Evolutionary conservation across 2,329 filamentous ascomycete genomes (phyloP).

Genomic region (Claviceps lovelessii): DNA sequence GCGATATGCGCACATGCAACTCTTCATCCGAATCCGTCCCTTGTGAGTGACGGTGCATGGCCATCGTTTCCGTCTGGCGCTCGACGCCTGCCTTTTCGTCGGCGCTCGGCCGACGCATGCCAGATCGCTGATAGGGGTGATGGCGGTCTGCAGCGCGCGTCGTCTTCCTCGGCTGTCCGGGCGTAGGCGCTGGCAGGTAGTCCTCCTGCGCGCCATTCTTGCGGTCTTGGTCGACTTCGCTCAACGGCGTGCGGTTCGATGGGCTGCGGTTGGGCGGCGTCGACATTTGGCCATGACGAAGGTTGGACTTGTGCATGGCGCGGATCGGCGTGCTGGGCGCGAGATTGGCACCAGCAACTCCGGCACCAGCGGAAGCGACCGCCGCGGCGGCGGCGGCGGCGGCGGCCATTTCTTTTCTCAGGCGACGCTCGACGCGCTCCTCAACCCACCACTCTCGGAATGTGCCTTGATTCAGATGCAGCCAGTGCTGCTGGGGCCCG

Average conservation of each 20-base stretch:
- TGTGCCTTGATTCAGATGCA: constrained; percentile 88
- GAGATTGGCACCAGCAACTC: constrained; percentile 18
- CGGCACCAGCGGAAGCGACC: background rate
- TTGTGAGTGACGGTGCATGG: constrained; percentile 46
- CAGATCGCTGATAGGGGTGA: constrained; percentile 53
- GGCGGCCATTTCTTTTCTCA: constrained; percentile 43
- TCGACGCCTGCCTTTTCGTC: constrained; percentile 39
- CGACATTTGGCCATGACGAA: constrained; percentile 54
- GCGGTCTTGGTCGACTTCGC: constrained; percentile 77
- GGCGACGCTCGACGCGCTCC: constrained; percentile 61
- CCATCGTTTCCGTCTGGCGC: constrained; percentile 46
- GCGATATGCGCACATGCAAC: constrained; percentile 55
- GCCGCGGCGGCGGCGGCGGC: background rate
- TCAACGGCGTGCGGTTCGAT: constrained; percentile 70
- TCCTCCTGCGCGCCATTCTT: constrained; percentile 65
- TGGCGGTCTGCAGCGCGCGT: constrained; percentile 62
- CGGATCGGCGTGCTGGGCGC: constrained; percentile 46
- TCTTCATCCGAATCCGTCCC: constrained; percentile 69
- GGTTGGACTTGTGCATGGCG: constrained; percentile 44
- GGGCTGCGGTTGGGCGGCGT: constrained; percentile 72
- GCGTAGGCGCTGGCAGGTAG: constrained; percentile 86
- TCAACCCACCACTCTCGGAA: constrained; percentile 99
- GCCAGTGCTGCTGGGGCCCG: constrained; percentile 95
- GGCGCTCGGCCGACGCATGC: constrained; percentile 24
- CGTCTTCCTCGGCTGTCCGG: constrained; percentile 86